These are phyloP conservation scores for Kappamyces sp. DNA, from an alignment of 192 early-diverging fungal genomes.

Conservation along the genomic window DNA sequence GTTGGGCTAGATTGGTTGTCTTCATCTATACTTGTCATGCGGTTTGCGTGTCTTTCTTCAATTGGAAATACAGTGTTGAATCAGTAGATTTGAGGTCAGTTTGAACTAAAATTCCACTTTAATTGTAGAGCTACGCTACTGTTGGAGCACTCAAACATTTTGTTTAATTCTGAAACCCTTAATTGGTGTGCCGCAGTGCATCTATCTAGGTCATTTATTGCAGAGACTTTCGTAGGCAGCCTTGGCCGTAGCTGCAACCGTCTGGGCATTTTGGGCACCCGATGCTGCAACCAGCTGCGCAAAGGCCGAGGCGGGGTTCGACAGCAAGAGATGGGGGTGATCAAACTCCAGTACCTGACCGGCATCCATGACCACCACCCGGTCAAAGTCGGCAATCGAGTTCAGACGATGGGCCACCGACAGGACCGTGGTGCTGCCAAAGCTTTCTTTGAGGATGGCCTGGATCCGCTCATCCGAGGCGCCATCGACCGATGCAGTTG, in stretches of 20 bases:
- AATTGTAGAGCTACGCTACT: no score
- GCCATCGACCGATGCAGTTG: conserved; percentile 50
- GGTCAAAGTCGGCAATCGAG: conserved; percentile 39
- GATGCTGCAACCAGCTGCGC: conserved; percentile 13
- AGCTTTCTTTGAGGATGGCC: conserved; percentile 59
- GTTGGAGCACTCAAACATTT: no score
- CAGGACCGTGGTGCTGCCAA: conserved; percentile 61
- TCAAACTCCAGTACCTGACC: conserved; percentile 64
- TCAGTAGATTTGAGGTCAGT: no score
- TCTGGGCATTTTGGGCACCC: not conserved
- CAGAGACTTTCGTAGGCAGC: not conserved
- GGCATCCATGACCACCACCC: conserved; percentile 61
- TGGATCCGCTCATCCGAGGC: conserved; percentile 60
- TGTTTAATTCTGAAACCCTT: no score
- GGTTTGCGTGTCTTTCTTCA: no score
- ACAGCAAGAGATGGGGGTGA: conserved; percentile 49
- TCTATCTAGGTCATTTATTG: not conserved
- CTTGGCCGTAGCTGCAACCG: not conserved
- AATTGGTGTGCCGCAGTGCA: no score
- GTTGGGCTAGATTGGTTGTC: no score
- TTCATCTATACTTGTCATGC: no score
- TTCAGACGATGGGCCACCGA: conserved; percentile 63
- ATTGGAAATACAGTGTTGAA: no score
- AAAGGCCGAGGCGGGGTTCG: not conserved
- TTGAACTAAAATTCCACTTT: no score